Conservation (phyloP, 2,329 filamentous ascomycete species). For the Cercospora sp. region DNA sequence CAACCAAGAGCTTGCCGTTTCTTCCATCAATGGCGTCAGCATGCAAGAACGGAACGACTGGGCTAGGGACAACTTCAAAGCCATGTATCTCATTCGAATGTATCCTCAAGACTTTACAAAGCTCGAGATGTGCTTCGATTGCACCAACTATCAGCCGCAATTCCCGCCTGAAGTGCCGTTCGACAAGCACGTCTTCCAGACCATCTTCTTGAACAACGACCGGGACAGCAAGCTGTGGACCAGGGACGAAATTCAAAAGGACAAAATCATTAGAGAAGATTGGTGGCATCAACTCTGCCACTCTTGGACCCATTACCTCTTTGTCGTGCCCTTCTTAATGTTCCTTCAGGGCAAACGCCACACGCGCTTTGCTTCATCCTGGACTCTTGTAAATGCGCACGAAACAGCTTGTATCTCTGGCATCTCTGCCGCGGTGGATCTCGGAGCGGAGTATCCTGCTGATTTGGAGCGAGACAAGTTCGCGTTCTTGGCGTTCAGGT, state of each 20-base stretch:
- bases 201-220: conserved; percentile 64
- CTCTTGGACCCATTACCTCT: conserved; percentile 62
- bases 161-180: conserved; percentile 59
- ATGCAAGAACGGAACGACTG: conserved; percentile 47
- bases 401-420: conserved; percentile 71
- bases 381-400: conserved; percentile 70
- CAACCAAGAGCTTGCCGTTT: conserved; percentile 50
- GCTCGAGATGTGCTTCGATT: conserved; percentile 68
- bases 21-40: conserved; percentile 44
- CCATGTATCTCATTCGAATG: conserved; percentile 67
- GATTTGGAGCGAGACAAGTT: conserved; percentile 65
- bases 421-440: conserved; percentile 68
- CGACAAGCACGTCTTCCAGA: conserved; percentile 68
- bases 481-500: conserved; percentile 60
- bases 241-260: conserved; percentile 58
- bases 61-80: conserved; percentile 57
- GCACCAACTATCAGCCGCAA: conserved; percentile 73
- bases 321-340: conserved; percentile 71
- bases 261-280: conserved; percentile 62
- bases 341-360: conserved; percentile 65
- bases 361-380: conserved; percentile 65
- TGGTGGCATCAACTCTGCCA: conserved; percentile 71
- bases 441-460: conserved; percentile 65
- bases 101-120: conserved; percentile 59
- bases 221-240: conserved; percentile 59